Evolutionary conservation across 352 stramenopile species (phyloP).

Genomic region (Phytophthora aleatoria): DNA sequence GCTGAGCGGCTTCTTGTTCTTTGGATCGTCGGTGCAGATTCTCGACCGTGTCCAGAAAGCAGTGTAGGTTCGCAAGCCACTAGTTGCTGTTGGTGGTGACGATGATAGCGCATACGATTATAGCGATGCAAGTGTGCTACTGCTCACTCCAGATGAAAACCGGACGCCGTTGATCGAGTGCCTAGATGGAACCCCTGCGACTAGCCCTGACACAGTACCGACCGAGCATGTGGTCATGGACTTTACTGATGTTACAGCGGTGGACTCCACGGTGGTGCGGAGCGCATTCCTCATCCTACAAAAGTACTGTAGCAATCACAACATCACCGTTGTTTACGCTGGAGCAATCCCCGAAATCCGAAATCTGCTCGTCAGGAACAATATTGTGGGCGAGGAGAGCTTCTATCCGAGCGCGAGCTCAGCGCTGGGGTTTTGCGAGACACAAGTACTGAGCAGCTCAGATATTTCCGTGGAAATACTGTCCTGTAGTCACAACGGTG

Average conservation of each 20-base stretch:
- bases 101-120: neutral
- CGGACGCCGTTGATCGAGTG: constrained; percentile 59
- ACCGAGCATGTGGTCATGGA: constrained; percentile 88
- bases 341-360: constrained; percentile 60
- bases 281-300: constrained; percentile 82
- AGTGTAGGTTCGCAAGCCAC: constrained; percentile 56
- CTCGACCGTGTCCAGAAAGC: constrained; percentile 71
- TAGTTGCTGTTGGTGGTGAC: constrained; percentile 4
- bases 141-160: constrained; percentile 46
- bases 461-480: neutral
- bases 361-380: constrained; percentile 58
- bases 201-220: constrained; percentile 35
- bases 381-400: constrained; percentile 48
- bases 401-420: constrained; percentile 69
- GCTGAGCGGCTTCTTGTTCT: constrained; percentile 84
- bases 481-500: neutral
- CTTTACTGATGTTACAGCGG: constrained; percentile 80
- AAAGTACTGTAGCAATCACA: constrained; percentile 70
- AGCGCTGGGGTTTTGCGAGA: constrained; percentile 76
- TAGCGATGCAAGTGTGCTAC: constrained; percentile 8
- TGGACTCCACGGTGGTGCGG: constrained; percentile 81
- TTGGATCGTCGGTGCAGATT: constrained; percentile 81
- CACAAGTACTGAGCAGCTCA: constrained; percentile 38
- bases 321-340: constrained; percentile 68
- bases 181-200: constrained; percentile 57